Evolutionary conservation across 2,329 filamentous ascomycete genomes (phyloP).

Genomic region (Trichoderma harzianum): DNA sequence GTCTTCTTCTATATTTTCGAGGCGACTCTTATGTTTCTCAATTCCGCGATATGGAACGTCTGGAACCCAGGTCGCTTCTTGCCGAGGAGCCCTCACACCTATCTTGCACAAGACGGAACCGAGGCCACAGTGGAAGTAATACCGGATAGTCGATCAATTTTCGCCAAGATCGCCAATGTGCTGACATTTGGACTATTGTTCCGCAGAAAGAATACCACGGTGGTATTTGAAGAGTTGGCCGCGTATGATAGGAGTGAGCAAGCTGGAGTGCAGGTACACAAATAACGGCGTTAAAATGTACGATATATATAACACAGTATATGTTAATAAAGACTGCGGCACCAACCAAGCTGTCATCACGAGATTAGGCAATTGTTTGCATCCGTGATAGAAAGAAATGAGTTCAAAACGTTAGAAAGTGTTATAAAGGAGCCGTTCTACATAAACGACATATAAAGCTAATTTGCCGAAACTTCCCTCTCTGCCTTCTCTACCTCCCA

Average conservation of each 20-base stretch:
- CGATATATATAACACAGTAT: neutral
- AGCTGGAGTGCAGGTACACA: neutral
- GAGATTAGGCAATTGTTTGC: neutral
- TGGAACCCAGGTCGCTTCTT: conserved; percentile 4
- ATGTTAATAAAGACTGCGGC: neutral
- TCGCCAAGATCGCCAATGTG: neutral
- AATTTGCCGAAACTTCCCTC: neutral
- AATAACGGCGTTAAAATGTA: neutral
- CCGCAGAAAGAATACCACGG: neutral
- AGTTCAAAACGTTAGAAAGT: neutral
- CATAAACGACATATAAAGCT: neutral
- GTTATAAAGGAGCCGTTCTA: neutral
- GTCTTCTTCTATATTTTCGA: neutral
- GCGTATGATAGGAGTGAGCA: neutral
- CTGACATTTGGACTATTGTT: neutral
- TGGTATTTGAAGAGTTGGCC: neutral
- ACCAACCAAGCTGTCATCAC: neutral
- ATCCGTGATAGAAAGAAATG: neutral
- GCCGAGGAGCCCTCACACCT: neutral
- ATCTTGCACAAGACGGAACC: neutral
- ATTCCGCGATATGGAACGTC: neutral
- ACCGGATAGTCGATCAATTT: neutral
- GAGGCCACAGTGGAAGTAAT: neutral
- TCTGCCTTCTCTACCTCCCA: neutral
- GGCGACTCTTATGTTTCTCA: conserved; percentile 1